Base-by-base conservation (phyloP, 176 grass and related monocot species). In the Dendrocalamus sinicus region DNA sequence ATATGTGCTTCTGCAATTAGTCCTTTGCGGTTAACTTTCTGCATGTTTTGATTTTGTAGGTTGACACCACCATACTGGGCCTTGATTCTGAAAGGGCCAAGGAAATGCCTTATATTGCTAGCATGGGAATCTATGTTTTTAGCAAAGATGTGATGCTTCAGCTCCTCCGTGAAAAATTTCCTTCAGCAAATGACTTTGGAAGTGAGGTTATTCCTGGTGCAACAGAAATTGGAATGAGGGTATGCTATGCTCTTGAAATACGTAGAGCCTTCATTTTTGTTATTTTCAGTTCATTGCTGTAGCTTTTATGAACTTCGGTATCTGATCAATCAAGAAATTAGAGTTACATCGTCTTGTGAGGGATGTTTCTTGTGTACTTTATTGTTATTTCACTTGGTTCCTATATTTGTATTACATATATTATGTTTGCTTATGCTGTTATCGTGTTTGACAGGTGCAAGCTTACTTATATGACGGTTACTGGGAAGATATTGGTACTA, bases 191-290 rank as follows among this genome's bases (percentile, higher is more conserved):
- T 92, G 96, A 99, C 78, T 99, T 99, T 41, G 96, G 96, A 61
- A 99, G 96, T 79, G 96, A 99, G 82, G 96, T 99, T 80, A 99
- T 99, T 84, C 96, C 96, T 52, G 96, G 94, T 59, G 96, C 96
- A 85, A 99, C 96, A 71, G 90, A 88, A 22, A 69, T 94, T 57
- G 92, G 96, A 84, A 88, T 90, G 87, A 96, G 96, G 96, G 96
- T 99, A 99, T 47, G 80, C 16, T 60, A 48, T n/a, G 66, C n/a
- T 78, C 37, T 66, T 67, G 46, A 65, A 65, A 30, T 12, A 46
- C 60, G 22, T 1, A 50, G 22, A 10, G 14, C 37, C 66, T 77
- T 22, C 67, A 67, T 26, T 51, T 2, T 2, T 13, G 9, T 17
- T 72, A 9, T 58, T 72, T 78, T 50, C 52, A 51, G 63, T 62